phyloP scores from a whole-genome alignment of 805 yeast species.

The Lipomyces kockii region DNA sequence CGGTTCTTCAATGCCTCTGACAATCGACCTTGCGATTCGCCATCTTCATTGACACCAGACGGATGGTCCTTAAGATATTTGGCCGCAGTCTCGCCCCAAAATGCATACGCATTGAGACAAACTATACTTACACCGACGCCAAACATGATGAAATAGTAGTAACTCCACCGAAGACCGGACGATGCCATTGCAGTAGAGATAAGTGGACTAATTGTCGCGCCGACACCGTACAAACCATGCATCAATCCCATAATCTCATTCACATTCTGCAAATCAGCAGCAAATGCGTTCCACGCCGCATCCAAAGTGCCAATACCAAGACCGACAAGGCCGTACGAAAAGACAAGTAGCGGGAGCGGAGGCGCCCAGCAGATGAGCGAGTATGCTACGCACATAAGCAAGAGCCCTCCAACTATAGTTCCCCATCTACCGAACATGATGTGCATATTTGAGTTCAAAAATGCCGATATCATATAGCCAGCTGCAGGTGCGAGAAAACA shows the following conservation, averaged over 20 bases:
- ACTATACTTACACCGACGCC: slow-evolving; percentile 48
- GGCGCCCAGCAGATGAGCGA: slow-evolving; percentile 55
- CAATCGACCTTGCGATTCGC: slow-evolving; percentile 11
- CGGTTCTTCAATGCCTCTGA: slow-evolving; percentile 42
- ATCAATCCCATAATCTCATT: slow-evolving; percentile 64
- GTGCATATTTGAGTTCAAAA: slow-evolving; percentile 53
- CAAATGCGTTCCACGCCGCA: slow-evolving; percentile 59
- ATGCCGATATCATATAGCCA: slow-evolving; percentile 60
- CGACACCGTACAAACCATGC: slow-evolving; percentile 76
- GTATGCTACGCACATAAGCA: slow-evolving; percentile 50
- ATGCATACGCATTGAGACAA: slow-evolving; percentile 50
- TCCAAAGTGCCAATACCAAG: slow-evolving; percentile 56
- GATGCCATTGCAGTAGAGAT: slow-evolving; percentile 62
- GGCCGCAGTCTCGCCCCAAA: slow-evolving; percentile 44
- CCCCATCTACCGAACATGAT: slow-evolving; percentile 49
- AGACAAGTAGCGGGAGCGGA: slow-evolving; percentile 55
- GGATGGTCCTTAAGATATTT: slow-evolving; percentile 24
- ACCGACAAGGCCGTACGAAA: slow-evolving; percentile 61
- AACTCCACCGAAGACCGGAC: slow-evolving; percentile 58
- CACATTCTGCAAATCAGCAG: slow-evolving; percentile 56
- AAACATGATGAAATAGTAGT: slow-evolving; percentile 55
- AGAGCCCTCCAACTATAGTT: slow-evolving; percentile 49
- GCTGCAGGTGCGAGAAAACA: slow-evolving; percentile 62
- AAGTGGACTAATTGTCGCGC: slow-evolving; percentile 74
- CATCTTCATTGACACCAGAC: slow-evolving; percentile 4